A percentile compares a stretch with the other conserved stretches of the same genome.
Evolutionary conservation across 2,329 filamentous ascomycete genomes (phyloP).

Genomic region (Pseudogymnoascus sp.): DNA sequence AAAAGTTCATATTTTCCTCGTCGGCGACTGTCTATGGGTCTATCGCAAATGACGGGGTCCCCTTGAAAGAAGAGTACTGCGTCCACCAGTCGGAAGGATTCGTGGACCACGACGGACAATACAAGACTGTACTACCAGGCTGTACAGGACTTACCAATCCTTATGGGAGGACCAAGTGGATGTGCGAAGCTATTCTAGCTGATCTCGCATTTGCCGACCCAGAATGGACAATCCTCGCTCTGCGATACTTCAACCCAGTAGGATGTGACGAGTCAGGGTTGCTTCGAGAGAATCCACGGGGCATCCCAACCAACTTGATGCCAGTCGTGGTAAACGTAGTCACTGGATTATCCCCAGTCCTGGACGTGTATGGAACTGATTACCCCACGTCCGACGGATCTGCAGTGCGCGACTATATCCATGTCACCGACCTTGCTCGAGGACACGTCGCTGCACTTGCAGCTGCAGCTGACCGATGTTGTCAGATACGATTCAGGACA

Average conservation of each 20-base stretch:
- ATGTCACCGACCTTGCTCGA: conserved; percentile 58
- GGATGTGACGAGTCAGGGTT: conserved; percentile 59
- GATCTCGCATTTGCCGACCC: conserved; percentile 56
- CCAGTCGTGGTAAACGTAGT: conserved; percentile 58
- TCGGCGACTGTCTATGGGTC: conserved; percentile 62
- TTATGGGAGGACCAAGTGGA: conserved; percentile 62
- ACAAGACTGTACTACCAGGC: conserved; percentile 40
- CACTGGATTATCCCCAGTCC: conserved; percentile 44
- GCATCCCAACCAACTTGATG: conserved; percentile 57
- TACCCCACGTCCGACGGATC: conserved; percentile 62
- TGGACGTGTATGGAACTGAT: conserved; percentile 59
- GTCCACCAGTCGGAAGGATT: conserved; percentile 45
- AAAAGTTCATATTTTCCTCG: conserved; percentile 61
- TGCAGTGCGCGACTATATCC: conserved; percentile 61
- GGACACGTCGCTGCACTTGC: conserved; percentile 57
- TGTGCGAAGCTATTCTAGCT: conserved; percentile 59
- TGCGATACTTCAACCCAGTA: conserved; percentile 64
- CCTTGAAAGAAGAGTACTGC: conserved; percentile 51
- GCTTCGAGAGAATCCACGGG: conserved; percentile 57
- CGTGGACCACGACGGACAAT: conserved; percentile 37
- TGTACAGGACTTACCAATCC: conserved; percentile 56
- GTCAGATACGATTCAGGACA: conserved; percentile 36
- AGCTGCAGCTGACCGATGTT: conserved; percentile 31
- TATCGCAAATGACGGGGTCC: conserved; percentile 43
- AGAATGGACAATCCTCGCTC: conserved; percentile 55